These are phyloP conservation scores for Pleurotus cornucopiae DNA, from an alignment of 768 basidiomycete species.

Conservation along the genomic window DNA sequence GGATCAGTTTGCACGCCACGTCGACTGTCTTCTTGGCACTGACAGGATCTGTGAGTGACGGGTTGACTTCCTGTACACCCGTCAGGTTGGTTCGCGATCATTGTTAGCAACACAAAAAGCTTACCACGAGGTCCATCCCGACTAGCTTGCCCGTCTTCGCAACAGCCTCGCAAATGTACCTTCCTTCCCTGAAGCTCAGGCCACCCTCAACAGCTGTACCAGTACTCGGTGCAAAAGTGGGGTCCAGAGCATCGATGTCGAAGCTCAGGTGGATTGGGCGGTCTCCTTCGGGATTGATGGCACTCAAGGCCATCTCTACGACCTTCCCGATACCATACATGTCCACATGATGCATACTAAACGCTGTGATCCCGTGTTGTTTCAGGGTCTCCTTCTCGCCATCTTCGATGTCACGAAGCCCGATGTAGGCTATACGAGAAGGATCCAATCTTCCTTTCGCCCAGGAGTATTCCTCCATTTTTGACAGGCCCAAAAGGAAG, in stretches of 20 bases:
- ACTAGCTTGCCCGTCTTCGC: conserved; percentile 74
- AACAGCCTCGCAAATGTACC: conserved; percentile 73
- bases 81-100: neutral
- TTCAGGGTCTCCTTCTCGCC: conserved; percentile 67
- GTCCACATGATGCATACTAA: conserved; percentile 66
- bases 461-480: conserved; percentile 15
- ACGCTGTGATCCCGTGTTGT: conserved; percentile 53
- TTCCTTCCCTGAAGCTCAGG: conserved; percentile 77
- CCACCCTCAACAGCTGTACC: conserved; percentile 75
- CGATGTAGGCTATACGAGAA: conserved; percentile 67
- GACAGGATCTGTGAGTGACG: conserved; percentile 52
- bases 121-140: conserved; percentile 71
- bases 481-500: conserved; percentile 55
- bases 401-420: conserved; percentile 69
- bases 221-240: conserved; percentile 69
- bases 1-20: conserved; percentile 64
- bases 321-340: conserved; percentile 71
- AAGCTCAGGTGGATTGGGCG: conserved; percentile 73
- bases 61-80: conserved; percentile 66
- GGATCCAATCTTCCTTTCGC: conserved; percentile 46
- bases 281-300: conserved; percentile 63
- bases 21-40: conserved; percentile 69
- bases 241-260: conserved; percentile 75
- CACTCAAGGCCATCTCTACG: conserved; percentile 74
- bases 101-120: conserved; percentile 12